Conservation (phyloP, 169 alveolate species). For the Eimeria tenella region DNA sequence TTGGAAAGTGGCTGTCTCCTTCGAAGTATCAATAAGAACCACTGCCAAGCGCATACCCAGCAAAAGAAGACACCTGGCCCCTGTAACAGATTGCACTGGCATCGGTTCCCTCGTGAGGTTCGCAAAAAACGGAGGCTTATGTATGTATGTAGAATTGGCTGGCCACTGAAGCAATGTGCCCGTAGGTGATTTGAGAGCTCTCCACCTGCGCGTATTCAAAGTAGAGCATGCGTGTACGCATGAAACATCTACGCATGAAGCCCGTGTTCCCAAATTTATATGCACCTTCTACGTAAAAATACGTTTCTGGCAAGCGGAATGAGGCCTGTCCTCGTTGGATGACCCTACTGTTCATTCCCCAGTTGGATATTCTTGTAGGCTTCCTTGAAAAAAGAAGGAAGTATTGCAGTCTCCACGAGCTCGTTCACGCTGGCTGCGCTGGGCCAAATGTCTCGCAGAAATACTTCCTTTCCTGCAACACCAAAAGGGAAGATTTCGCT, state of each 20-base stretch:
- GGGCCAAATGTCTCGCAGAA: constrained; percentile 96
- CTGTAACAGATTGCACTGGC: constrained; percentile 46
- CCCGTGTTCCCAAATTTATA: background rate
- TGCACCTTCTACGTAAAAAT: too few relatives aligned
- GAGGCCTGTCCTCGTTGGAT: constrained; percentile 65
- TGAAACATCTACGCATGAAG: background rate
- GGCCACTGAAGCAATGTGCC: constrained; percentile 95
- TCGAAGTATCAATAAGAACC: background rate
- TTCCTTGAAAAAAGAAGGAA: constrained; percentile 95
- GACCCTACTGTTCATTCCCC: constrained; percentile 89
- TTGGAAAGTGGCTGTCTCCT: background rate
- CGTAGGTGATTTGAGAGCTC: constrained; percentile 90
- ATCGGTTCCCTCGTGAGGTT: constrained; percentile 78
- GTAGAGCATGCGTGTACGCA: background rate
- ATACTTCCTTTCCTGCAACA: constrained; percentile 91
- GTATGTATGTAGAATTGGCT: constrained; percentile 95
- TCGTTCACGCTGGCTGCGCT: constrained; percentile 89
- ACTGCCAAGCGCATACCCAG: constrained; percentile 51
- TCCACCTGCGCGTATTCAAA: constrained; percentile 87
- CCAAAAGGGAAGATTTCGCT: background rate
- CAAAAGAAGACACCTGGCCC: constrained; percentile 84
- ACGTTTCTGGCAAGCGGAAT: too few relatives aligned
- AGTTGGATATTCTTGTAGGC: constrained; percentile 92
- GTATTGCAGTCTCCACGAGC: constrained; percentile 88
- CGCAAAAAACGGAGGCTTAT: constrained; percentile 83